Evolutionary conservation across 129 eudicot genomes (phyloP), one percentile per base, ranked within the genome.

Genomic region (Chrysanthemum seticuspe): DNA sequence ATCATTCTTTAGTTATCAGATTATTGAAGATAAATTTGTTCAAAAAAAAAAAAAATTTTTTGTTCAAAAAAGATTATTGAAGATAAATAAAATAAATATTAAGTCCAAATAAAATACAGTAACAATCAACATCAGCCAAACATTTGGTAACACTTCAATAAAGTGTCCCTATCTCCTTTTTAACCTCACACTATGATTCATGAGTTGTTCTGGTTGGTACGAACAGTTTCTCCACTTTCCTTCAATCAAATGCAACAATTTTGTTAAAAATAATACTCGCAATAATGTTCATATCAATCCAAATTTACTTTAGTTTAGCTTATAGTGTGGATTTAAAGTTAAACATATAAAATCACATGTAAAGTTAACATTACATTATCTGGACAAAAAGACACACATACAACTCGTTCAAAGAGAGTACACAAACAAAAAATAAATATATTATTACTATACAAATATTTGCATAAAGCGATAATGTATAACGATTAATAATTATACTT

Each of bases 101-200:
- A 29, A 29, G 36, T 31, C 36, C 36, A 31, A 31, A 31, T 31
- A 31, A 31, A 31, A 31, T 31, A 31, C 36, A 48, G 59, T 21
- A 45, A 14, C 12, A 59, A 44, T 60, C 67, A 61, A 45, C 48
- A 60, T 72, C 59, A 19, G 27, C 49, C 59, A 72, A 44, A 70
- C 65, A 1, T 72, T 61, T 58, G 76, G 67, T 60, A 45, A 40
- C 67, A 60, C 27, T n/a, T 59, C 66, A 45, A 72, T 58, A 14
- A 71, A 72, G 68, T 19, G 76, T 44, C 68, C 59, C 59, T 72
- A 40, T 59, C 76, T 40, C 13, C 49, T 60, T 51, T 71, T 59
- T 72, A 72, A 59, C 13, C 68, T 51, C 27, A 60, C 67, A 13
- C 67, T 19, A 58, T 58, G 58, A 45, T 12, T 21, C 49, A 25